phyloP scores from a whole-genome alignment of 495 filamentous ascomycete genomes.

The Tuber indicum region DNA sequence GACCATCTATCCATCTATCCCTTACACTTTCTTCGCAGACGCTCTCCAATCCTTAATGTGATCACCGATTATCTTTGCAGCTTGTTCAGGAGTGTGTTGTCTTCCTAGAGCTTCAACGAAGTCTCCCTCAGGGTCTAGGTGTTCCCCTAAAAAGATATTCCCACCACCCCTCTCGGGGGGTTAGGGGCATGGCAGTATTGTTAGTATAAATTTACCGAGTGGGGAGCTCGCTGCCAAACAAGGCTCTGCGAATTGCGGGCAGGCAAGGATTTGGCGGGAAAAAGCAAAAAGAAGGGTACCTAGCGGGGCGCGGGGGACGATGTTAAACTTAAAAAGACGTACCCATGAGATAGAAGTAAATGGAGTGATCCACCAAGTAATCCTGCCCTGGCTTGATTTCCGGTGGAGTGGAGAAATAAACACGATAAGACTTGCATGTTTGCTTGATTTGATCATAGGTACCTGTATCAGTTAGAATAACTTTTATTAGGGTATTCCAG shows the following conservation, averaged over 20 bases:
- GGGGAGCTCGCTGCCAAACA: not conserved
- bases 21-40: conserved; percentile 41
- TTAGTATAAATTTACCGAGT: not conserved
- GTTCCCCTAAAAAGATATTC: not conserved
- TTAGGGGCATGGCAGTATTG: conserved; percentile 7
- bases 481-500: conserved; percentile 6
- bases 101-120: conserved; percentile 95
- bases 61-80: conserved; percentile 71
- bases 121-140: conserved; percentile 85
- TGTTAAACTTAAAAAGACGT: conserved; percentile 39
- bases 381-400: conserved; percentile 87
- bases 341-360: conserved; percentile 99
- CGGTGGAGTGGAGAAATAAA: conserved; percentile 90
- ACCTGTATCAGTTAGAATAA: conserved; percentile 45
- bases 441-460: conserved; percentile 86
- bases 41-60: conserved; percentile 89
- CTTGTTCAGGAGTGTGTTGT: conserved; percentile 83
- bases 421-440: conserved; percentile 87
- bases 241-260: not conserved
- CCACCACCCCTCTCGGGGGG: conserved; percentile 5
- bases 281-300: not conserved
- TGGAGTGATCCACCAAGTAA: conserved; percentile 96
- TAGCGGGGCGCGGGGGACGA: not conserved
- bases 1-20: not conserved
- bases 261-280: not conserved